Base-by-base conservation (phyloP, 129 eudicot species). In the Artemisia tridentata region DNA sequence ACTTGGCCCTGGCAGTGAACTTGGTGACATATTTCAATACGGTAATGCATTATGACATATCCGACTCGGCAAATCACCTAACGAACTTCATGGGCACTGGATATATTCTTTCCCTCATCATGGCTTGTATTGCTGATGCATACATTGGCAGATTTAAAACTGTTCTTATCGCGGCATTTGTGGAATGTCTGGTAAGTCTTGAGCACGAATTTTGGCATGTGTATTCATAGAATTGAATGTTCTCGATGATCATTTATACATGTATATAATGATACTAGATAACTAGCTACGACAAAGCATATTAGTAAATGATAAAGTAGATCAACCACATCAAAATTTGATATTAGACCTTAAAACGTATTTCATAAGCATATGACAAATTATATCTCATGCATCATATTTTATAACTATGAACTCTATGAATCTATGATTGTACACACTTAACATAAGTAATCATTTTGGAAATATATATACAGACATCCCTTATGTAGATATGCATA, bases 61-160 rank as follows among this genome's bases (percentile, higher is more conserved):
- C 84, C 1, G 90, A 84, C 46, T 78, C 93, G 21, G 92, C 96
- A 0, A 84, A 80, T 74, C 83, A 86, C 23, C 29, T 89, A 12
- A 86, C 96, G 2, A 82, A 86, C 69, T 86, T 38, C 82, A 31
- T 84, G 88, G 93, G 90, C 29, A 82, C 86, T 3, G 51, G 75
- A 38, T 89, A 84, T 74, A 69, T 89, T 65, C 85, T 86, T 63
- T 80, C 90, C 65, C 73, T 86, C 58, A 11, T 71, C 27, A 77
- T 80, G 53, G 96, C 92, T 63, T 62, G 53, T 83, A 75, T 89
- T 15, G 88, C 92, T 1, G 96, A 89, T 68, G 73, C 85, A 38
- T 84, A 80, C 64, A 41, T 86, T 14, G 96, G 96, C 18, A 73
- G 96, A 63, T 82, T 82, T 64, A 82, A 23, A 72, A 72, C 92